These are phyloP conservation scores for Fennellomyces sp. DNA, from an alignment of 371 early-diverging fungal genomes.

Conservation along the genomic window DNA sequence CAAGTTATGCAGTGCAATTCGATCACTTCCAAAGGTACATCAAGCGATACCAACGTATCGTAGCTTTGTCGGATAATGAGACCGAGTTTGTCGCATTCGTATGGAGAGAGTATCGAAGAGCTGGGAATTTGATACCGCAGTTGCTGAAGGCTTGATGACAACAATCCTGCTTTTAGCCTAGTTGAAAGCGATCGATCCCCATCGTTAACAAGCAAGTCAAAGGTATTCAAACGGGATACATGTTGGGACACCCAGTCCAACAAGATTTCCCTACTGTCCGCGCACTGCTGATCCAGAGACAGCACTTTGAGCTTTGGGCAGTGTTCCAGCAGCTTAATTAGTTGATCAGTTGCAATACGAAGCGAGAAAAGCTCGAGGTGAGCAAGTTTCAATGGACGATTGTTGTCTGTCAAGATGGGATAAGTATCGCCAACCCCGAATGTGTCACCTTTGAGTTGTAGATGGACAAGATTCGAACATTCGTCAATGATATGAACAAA, in stretches of 20 bases:
- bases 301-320: neutral
- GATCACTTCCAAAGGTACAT: neutral
- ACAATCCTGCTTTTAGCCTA: too few relatives aligned
- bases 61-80: neutral
- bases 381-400: neutral
- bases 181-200: too few relatives aligned
- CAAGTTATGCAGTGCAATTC: neutral
- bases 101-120: too few relatives aligned
- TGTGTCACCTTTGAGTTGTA: neutral
- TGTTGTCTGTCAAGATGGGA: too few relatives aligned
- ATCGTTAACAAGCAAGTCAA: too few relatives aligned
- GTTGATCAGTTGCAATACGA: neutral
- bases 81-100: neutral
- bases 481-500: too few relatives aligned
- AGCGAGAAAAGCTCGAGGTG: neutral
- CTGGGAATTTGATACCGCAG: too few relatives aligned
- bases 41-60: neutral
- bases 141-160: too few relatives aligned
- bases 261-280: too few relatives aligned
- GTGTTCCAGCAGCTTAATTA: neutral
- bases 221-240: too few relatives aligned
- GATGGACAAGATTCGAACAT: too few relatives aligned
- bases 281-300: neutral
- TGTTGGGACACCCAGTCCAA: too few relatives aligned
- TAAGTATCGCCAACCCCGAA: neutral